These are phyloP conservation scores for Apophysomyces trapeziformis DNA, from an alignment of 371 early-diverging fungal genomes.

Conservation along the genomic window DNA sequence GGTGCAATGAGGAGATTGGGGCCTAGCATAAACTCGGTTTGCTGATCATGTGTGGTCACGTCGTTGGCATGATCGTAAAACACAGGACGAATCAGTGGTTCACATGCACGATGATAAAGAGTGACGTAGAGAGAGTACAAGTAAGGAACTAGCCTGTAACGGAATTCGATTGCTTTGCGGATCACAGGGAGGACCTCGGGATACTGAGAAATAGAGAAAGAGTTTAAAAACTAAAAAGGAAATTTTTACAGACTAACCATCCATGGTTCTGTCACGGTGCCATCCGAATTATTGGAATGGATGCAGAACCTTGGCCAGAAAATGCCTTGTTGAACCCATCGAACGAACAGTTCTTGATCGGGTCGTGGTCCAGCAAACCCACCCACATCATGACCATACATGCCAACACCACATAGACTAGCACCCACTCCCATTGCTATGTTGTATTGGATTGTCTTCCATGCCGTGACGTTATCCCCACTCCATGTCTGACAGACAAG, in stretches of 20 bases:
- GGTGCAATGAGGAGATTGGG: constrained; percentile 56
- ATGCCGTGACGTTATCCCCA: constrained; percentile 65
- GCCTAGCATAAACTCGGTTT: constrained; percentile 65
- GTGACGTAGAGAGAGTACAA: constrained; percentile 53
- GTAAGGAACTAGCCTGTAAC: constrained; percentile 63
- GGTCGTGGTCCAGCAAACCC: constrained; percentile 68
- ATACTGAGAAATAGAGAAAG: constrained; percentile 28
- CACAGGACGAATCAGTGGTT: constrained; percentile 61
- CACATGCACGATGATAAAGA: constrained; percentile 32
- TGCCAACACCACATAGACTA: constrained; percentile 47
- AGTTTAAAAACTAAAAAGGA: constrained; percentile 21
- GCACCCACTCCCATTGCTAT: constrained; percentile 64
- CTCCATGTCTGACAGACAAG: constrained; percentile 62
- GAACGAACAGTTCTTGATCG: constrained; percentile 58
- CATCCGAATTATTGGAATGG: constrained; percentile 66
- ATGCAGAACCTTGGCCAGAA: constrained; percentile 66
- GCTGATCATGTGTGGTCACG: constrained; percentile 36
- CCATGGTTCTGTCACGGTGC: constrained; percentile 64
- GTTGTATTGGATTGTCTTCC: constrained; percentile 67
- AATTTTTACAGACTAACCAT: constrained; percentile 39
- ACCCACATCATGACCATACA: constrained; percentile 69
- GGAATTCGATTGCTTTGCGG: constrained; percentile 55
- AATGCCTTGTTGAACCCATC: constrained; percentile 71
- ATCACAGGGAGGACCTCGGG: constrained; percentile 52
- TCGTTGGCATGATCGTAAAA: constrained; percentile 61